Evolutionary conservation across 108 stramenopile genomes (phyloP).

Genomic region (Asterionellopsis glacialis): DNA sequence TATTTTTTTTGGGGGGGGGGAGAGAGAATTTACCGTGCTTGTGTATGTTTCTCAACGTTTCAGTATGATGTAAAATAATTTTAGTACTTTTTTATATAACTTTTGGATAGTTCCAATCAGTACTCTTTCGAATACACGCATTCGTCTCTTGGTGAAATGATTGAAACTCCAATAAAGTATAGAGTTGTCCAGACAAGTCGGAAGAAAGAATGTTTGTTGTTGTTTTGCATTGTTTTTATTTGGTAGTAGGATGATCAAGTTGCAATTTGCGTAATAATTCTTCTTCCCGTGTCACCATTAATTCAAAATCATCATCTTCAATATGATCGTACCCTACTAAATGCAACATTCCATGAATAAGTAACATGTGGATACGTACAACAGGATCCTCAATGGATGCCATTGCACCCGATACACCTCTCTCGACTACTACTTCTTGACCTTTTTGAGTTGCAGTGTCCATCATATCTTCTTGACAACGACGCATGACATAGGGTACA

Average conservation of each 20-base stretch:
- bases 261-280: constrained; percentile 60
- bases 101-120: no score
- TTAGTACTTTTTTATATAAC: no score
- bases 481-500: constrained; percentile 81
- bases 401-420: constrained; percentile 90
- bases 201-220: no score
- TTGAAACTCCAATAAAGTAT: no score
- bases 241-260: background rate
- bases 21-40: no score
- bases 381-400: constrained; percentile 68
- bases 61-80: no score
- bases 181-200: no score
- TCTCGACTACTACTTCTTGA: constrained; percentile 69
- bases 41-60: no score
- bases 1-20: no score
- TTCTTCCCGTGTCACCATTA: constrained; percentile 87
- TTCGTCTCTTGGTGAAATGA: no score
- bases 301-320: constrained; percentile 88
- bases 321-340: constrained; percentile 95
- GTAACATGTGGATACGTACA: constrained; percentile 81
- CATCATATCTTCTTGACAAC: constrained; percentile 46
- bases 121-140: no score
- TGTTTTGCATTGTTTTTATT: no score
- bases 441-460: constrained; percentile 27
- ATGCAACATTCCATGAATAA: constrained; percentile 95